phyloP scores from a whole-genome alignment of 306 rosid species.

The Cucurbita argyrosperma region DNA sequence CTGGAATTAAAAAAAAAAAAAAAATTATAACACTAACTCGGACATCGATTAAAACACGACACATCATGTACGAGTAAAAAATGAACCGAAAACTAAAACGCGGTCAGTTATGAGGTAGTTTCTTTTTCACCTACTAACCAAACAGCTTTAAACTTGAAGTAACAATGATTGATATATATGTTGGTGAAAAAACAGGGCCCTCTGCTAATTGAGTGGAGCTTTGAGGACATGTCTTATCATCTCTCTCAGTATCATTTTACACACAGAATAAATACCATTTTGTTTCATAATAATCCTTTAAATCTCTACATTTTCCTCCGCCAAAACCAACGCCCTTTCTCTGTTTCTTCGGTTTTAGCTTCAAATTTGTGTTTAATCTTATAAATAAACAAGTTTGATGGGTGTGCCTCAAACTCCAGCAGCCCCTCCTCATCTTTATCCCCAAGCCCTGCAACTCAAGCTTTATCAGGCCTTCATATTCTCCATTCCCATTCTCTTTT shows the following conservation, averaged over 20 bases:
- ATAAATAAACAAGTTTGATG: slow-evolving; percentile 15
- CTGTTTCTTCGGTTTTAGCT: background rate
- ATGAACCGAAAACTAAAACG: too few relatives aligned
- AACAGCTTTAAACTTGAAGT: background rate
- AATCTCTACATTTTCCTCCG: background rate
- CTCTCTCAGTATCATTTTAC: background rate
- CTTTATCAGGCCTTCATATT: slow-evolving; percentile 89
- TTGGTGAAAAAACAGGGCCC: background rate
- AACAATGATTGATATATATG: too few relatives aligned
- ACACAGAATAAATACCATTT: background rate
- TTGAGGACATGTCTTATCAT: background rate
- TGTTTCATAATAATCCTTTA: background rate
- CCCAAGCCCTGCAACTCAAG: slow-evolving; percentile 64
- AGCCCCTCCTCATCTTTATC: slow-evolving; percentile 44
- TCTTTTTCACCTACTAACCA: background rate
- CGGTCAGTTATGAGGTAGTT: background rate
- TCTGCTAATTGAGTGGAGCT: background rate
- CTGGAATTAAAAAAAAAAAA: too few relatives aligned
- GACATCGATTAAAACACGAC: too few relatives aligned
- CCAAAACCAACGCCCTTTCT: background rate
- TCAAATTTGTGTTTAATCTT: background rate
- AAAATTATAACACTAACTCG: too few relatives aligned
- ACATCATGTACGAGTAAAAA: too few relatives aligned
- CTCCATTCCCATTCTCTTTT: slow-evolving; percentile 76
- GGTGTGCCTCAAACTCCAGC: slow-evolving; percentile 39